A percentile compares a stretch with the other conserved stretches of the same genome.
Evolutionary conservation across 768 basidiomycete species (phyloP).

Genomic region (Naganishia antarctica): DNA sequence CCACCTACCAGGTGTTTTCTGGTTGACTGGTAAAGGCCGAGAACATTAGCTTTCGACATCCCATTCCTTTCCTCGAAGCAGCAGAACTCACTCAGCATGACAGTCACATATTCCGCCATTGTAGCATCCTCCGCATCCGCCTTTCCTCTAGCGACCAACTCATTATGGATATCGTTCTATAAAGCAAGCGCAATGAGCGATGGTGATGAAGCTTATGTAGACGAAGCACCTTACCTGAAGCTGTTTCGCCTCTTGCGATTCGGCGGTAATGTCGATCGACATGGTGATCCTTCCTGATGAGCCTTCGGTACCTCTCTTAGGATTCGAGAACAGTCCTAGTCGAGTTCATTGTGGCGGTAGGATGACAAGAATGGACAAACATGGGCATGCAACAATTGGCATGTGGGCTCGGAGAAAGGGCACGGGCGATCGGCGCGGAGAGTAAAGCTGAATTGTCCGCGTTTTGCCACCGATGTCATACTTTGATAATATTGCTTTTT

Average conservation of each 20-base stretch:
- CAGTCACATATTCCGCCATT: slow-evolving; percentile 49
- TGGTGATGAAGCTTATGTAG: too few relatives aligned
- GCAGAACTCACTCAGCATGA: slow-evolving; percentile 41
- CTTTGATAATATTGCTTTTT: too few relatives aligned
- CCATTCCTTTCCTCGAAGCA: neutral
- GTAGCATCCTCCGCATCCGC: slow-evolving; percentile 36
- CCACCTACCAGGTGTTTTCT: slow-evolving; percentile 33
- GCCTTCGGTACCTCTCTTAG: too few relatives aligned
- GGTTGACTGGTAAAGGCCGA: slow-evolving; percentile 37
- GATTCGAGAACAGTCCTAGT: too few relatives aligned
- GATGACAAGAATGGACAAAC: too few relatives aligned
- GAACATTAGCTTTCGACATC: neutral
- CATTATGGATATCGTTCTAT: slow-evolving; percentile 13
- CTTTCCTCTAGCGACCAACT: slow-evolving; percentile 12
- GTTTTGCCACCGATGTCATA: too few relatives aligned
- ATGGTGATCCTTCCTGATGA: neutral
- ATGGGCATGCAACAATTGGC: too few relatives aligned
- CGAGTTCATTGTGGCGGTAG: too few relatives aligned
- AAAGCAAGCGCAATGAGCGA: neutral
- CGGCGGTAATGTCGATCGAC: slow-evolving; percentile 14
- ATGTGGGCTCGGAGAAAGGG: too few relatives aligned
- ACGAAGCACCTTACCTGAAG: slow-evolving; percentile 2
- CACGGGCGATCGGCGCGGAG: too few relatives aligned
- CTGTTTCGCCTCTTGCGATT: slow-evolving; percentile 15
- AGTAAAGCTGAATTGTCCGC: too few relatives aligned